These are phyloP conservation scores for Panicum hallii DNA, from an alignment of 202 grass and related monocot genomes.

Conservation along the genomic window DNA sequence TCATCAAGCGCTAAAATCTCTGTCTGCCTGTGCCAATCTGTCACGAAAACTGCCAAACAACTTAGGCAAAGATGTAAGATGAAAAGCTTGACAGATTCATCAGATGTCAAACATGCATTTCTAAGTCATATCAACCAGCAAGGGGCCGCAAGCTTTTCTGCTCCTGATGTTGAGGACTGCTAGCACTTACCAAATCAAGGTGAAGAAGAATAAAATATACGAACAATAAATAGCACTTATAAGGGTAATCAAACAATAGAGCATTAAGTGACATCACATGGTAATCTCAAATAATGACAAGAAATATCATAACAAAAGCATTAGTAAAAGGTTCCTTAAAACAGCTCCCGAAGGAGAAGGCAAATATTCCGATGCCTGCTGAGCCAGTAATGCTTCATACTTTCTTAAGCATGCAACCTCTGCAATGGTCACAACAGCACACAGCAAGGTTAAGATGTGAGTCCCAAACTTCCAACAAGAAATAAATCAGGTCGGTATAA, in stretches of 20 bases:
- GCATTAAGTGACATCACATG: slow-evolving; percentile 48
- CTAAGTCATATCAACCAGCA: slow-evolving; percentile 40
- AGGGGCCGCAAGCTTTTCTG: neutral
- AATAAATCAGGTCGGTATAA: slow-evolving; percentile 84
- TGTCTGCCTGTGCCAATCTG: slow-evolving; percentile 49
- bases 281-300: slow-evolving; percentile 46
- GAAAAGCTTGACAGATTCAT: slow-evolving; percentile 37
- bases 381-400: slow-evolving; percentile 30
- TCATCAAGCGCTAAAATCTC: slow-evolving; percentile 44
- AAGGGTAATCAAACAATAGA: slow-evolving; percentile 41
- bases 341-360: slow-evolving; percentile 36
- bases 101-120: slow-evolving; percentile 50
- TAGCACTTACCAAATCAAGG: slow-evolving; percentile 40
- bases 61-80: slow-evolving; percentile 53
- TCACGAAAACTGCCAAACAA: slow-evolving; percentile 62
- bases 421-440: slow-evolving; percentile 73
- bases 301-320: slow-evolving; percentile 48
- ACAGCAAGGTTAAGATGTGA: slow-evolving; percentile 90
- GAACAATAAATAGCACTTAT: slow-evolving; percentile 39
- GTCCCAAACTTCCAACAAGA: slow-evolving; percentile 95
- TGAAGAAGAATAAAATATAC: slow-evolving; percentile 10
- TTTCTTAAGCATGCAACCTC: slow-evolving; percentile 58
- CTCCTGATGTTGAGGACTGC: slow-evolving; percentile 27
- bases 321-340: slow-evolving; percentile 55
- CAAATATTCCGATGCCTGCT: slow-evolving; percentile 35